These are phyloP conservation scores for Coemansia sp. DNA, from an alignment of 192 early-diverging fungal genomes.

Conservation along the genomic window DNA sequence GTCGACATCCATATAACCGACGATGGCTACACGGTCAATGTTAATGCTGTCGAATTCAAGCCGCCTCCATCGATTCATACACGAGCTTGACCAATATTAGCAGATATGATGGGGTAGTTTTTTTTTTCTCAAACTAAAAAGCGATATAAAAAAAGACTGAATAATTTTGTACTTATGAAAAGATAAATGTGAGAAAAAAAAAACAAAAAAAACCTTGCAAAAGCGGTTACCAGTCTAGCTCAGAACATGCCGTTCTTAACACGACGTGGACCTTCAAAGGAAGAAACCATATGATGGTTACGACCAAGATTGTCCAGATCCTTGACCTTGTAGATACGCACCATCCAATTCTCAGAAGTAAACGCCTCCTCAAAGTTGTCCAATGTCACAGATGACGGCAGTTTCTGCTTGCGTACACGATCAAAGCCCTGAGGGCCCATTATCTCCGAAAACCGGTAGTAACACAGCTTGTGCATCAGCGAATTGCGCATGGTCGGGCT, in stretches of 20 bases:
- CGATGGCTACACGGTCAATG: neutral
- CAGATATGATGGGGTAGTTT: neutral
- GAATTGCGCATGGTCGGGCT: constrained; percentile 86
- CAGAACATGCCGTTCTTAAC: neutral
- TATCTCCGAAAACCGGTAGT: constrained; percentile 92
- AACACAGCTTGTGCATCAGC: constrained; percentile 97
- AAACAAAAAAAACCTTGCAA: neutral
- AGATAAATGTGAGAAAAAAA: neutral
- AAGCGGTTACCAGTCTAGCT: neutral
- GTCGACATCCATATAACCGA: constrained; percentile 23
- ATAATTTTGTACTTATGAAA: too few relatives aligned
- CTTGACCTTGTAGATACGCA: constrained; percentile 98
- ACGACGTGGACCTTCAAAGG: constrained; percentile 11
- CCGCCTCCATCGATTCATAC: constrained; percentile 32
- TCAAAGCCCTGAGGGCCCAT: constrained; percentile 77
- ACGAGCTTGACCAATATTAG: constrained; percentile 10
- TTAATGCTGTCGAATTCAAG: constrained; percentile 40
- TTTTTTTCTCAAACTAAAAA: neutral
- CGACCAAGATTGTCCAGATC: constrained; percentile 91
- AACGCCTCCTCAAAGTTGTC: constrained; percentile 90
- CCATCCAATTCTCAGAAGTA: constrained; percentile 96
- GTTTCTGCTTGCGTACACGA: constrained; percentile 75
- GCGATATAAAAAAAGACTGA: neutral
- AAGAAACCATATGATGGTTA: constrained; percentile 26
- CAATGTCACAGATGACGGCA: constrained; percentile 80